These are phyloP conservation scores for Pulveroboletus sp. DNA, from an alignment of 768 basidiomycete genomes.

Conservation along the genomic window DNA sequence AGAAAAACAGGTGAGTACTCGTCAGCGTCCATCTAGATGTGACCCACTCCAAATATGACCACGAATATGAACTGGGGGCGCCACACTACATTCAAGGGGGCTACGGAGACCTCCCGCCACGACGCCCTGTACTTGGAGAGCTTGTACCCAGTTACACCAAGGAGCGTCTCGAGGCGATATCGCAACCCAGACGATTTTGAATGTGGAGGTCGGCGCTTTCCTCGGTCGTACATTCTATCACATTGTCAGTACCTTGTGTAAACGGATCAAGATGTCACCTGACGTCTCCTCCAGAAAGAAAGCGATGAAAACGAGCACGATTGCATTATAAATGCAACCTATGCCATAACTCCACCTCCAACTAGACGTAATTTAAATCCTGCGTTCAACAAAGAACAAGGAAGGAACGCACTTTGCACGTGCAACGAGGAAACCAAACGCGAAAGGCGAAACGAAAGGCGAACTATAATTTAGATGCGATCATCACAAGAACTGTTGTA, in stretches of 20 bases:
- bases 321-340: conserved; percentile 43
- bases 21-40: not conserved
- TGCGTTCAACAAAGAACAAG: too few relatives aligned
- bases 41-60: conserved; percentile 37
- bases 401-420: conserved; percentile 20
- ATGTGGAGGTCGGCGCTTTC: conserved; percentile 30
- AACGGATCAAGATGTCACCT: conserved; percentile 3
- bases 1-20: not conserved
- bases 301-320: conserved; percentile 46
- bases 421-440: conserved; percentile 29
- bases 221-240: conserved; percentile 48
- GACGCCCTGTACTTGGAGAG: conserved; percentile 45
- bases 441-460: conserved; percentile 30
- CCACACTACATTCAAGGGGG: conserved; percentile 43
- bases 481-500: conserved; percentile 16
- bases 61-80: conserved; percentile 46
- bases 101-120: conserved; percentile 34
- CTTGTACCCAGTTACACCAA: conserved; percentile 46
- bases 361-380: conserved; percentile 18
- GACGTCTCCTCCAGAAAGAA: conserved; percentile 53
- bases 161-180: conserved; percentile 44
- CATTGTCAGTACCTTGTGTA: not conserved
- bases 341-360: conserved; percentile 56
- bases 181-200: conserved; percentile 30
- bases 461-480: conserved; percentile 28